These are phyloP conservation scores for Cercis canadensis DNA, from an alignment of 306 rosid species.

Conservation along the genomic window DNA sequence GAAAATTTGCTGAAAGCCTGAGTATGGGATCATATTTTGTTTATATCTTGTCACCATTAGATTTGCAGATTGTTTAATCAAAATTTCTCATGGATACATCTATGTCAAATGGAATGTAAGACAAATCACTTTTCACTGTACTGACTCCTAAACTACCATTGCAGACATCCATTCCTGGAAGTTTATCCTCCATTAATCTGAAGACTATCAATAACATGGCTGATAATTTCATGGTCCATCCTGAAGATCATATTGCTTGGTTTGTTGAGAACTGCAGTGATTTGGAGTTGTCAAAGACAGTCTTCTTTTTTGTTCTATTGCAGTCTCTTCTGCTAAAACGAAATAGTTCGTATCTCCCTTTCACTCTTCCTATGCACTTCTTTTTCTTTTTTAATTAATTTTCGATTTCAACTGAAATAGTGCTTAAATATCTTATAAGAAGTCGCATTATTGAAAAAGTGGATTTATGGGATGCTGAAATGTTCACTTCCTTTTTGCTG, in stretches of 20 bases:
- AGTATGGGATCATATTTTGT: neutral
- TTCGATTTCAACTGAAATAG: neutral
- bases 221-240: conserved; percentile 53
- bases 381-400: conserved; percentile 6
- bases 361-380: neutral
- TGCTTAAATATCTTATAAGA: neutral
- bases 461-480: conserved; percentile 26
- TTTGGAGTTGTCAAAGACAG: conserved; percentile 66
- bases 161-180: conserved; percentile 55
- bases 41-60: conserved; percentile 2
- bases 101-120: conserved; percentile 24
- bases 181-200: conserved; percentile 64
- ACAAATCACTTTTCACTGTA: conserved; percentile 11
- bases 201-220: conserved; percentile 69
- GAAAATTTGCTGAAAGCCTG: neutral
- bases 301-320: conserved; percentile 66
- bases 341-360: conserved; percentile 48
- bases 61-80: conserved; percentile 14
- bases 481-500: conserved; percentile 34
- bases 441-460: neutral
- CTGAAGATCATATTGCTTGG: conserved; percentile 62
- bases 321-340: conserved; percentile 55
- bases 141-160: conserved; percentile 31
- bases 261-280: conserved; percentile 60
- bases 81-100: neutral